Conservation (phyloP, 164 flowering plant species). For the Akebia trifoliata region DNA sequence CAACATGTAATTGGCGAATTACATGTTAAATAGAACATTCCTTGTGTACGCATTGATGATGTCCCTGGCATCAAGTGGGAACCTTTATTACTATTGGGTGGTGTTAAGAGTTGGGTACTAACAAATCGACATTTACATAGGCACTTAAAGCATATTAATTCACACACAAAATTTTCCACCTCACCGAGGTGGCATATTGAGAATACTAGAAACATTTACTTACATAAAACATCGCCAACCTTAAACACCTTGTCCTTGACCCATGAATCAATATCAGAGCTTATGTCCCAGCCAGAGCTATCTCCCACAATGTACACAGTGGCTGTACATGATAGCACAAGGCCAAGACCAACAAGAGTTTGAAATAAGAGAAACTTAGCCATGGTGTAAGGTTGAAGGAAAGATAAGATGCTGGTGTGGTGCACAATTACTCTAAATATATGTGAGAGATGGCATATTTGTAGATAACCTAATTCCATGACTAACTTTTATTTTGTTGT, state of each 20-base stretch:
- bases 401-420: neutral
- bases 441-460: neutral
- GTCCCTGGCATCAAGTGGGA: too few relatives aligned
- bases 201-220: conserved; percentile 2
- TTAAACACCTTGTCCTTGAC: conserved; percentile 17
- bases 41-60: too few relatives aligned
- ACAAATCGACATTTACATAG: too few relatives aligned
- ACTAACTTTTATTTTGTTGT: too few relatives aligned
- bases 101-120: too few relatives aligned
- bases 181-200: too few relatives aligned
- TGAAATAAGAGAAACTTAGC: conserved; percentile 6
- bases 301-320: conserved; percentile 25
- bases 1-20: too few relatives aligned
- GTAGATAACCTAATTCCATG: conserved; percentile 18
- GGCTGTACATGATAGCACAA: conserved; percentile 16
- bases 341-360: conserved; percentile 4
- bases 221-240: conserved; percentile 29
- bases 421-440: neutral
- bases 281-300: conserved; percentile 38
- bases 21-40: too few relatives aligned
- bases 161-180: neutral
- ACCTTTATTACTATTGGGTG: too few relatives aligned
- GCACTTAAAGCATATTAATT: neutral
- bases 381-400: conserved; percentile 7
- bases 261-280: conserved; percentile 29